Percentiles rank a stretch among this genome's conserved stretches.
Conservation (phyloP, 768 basidiomycete species). For the Rickenella mellea region DNA sequence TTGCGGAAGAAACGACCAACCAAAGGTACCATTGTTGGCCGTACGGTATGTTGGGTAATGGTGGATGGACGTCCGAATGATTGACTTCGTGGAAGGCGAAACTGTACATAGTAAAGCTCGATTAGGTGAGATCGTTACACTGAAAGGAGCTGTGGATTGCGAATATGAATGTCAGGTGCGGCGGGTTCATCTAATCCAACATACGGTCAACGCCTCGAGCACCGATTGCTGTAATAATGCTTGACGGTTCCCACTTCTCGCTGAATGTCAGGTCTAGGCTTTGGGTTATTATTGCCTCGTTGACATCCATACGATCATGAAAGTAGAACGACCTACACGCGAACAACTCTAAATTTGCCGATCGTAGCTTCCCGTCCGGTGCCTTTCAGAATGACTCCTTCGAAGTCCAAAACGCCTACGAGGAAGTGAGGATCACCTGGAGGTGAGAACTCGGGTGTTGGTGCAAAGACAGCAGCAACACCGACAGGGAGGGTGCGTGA, state of each 20-base stretch:
- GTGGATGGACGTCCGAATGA: constrained; percentile 11
- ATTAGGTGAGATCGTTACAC: constrained; percentile 50
- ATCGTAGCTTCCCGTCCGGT: constrained; percentile 27
- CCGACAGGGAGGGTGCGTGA: constrained; percentile 32
- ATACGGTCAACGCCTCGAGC: constrained; percentile 42
- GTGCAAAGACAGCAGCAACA: constrained; percentile 36
- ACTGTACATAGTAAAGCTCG: constrained; percentile 43
- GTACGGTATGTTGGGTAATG: constrained; percentile 8
- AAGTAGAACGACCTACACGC: constrained; percentile 33
- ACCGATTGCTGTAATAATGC: constrained; percentile 33
- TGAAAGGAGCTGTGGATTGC: constrained; percentile 62
- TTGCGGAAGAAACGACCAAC: too few relatives aligned
- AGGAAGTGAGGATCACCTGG: constrained; percentile 27
- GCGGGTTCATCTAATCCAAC: constrained; percentile 11
- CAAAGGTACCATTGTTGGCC: too few relatives aligned
- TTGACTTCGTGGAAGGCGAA: constrained; percentile 26
- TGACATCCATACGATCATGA: background rate
- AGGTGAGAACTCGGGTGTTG: constrained; percentile 21
- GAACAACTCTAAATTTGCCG: constrained; percentile 42
- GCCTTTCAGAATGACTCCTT: constrained; percentile 27
- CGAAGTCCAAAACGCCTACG: constrained; percentile 37
- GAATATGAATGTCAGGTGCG: constrained; percentile 2
- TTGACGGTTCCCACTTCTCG: constrained; percentile 37
- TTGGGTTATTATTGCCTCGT: too few relatives aligned
- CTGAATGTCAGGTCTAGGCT: constrained; percentile 49